Evolutionary conservation across 208 protist genomes (phyloP).

Genomic region (Herpetomonas muscarum): DNA sequence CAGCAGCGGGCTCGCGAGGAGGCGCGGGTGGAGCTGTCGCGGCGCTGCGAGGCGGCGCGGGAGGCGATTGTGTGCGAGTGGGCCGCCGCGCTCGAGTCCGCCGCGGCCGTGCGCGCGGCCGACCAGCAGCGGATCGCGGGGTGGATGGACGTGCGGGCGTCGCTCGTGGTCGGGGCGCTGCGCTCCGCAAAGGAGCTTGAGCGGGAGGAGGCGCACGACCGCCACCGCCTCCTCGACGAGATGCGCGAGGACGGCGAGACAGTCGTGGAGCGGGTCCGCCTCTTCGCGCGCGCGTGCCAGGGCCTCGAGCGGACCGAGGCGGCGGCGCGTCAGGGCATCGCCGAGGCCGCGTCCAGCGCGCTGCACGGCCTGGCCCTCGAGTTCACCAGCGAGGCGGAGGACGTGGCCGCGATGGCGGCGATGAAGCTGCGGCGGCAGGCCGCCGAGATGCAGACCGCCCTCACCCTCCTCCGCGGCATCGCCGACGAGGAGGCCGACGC

Average conservation of each 20-base stretch:
- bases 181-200: conserved; percentile 15
- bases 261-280: conserved; percentile 19
- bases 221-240: conserved; percentile 15
- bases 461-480: conserved; percentile 19
- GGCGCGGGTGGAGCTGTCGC: conserved; percentile 3
- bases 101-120: neutral
- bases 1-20: neutral
- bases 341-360: conserved; percentile 14
- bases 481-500: conserved; percentile 22
- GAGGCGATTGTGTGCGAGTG: conserved; percentile 11
- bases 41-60: conserved; percentile 3
- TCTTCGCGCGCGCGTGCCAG: conserved; percentile 17
- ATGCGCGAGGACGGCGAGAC: conserved; percentile 13
- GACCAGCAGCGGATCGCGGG: conserved; percentile 5
- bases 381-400: conserved; percentile 8
- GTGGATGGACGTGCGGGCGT: conserved; percentile 5
- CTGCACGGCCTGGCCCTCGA: conserved; percentile 14
- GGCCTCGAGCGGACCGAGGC: conserved; percentile 18
- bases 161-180: conserved; percentile 9
- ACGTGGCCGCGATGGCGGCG: conserved; percentile 8
- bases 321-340: conserved; percentile 9
- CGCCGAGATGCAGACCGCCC: conserved; percentile 5
- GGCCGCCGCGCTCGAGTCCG: conserved; percentile 2
- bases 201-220: conserved; percentile 12
- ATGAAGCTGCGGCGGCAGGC: conserved; percentile 9